Evolutionary conservation across 2,329 filamentous ascomycete genomes (phyloP), one percentile per base, ranked within the genome.

Genomic region (Aspergillus brunneoviolaceus): DNA sequence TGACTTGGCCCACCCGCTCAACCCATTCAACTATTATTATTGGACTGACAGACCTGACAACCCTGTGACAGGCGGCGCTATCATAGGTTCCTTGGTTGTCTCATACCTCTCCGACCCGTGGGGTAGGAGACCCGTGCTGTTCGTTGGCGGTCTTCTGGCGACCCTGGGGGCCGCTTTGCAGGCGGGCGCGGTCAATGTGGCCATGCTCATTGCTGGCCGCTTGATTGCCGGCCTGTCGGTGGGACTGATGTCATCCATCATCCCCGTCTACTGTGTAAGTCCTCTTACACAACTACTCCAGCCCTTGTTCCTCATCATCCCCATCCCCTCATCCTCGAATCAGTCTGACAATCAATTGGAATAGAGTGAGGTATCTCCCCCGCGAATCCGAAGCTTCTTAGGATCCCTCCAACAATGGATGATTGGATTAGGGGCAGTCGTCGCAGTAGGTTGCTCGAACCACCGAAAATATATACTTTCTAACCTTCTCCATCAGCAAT

Each of bases 161-260:
- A 60, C 70, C n/a, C 50, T 77, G 3, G 77, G 75, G 7, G 71
- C 70, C 12, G 70, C 71, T 31, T 59, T 77, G 16, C 75, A 77
- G 58, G 72, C 72, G 9, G 74, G 71, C 23, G 69, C 74, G 2
- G 61, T 69, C 14, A 70, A 68, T 55, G 69, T 77, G 63, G 58
- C 59, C 35, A 68, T 82, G 77, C 68, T 84, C 11, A 80, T 83
- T 42, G 69, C 76, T n/a, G 81, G 81, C 6, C 78, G 82, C 57
- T 78, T 81, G 62, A 78, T 83, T 61, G 81, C 80, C 11, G 82
- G 82, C 4, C 57, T 81, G 12, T 81, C 80, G 1, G 74, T 83
- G n/a, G 81, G 81, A 3, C 70, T 80, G 53, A 74, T 82, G 66
- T 80, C 80, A 1, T 75, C 77, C 33, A 79, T 77, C 0, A 76